phyloP scores from a whole-genome alignment of 345 rosid species.

The Brassica juncea region DNA sequence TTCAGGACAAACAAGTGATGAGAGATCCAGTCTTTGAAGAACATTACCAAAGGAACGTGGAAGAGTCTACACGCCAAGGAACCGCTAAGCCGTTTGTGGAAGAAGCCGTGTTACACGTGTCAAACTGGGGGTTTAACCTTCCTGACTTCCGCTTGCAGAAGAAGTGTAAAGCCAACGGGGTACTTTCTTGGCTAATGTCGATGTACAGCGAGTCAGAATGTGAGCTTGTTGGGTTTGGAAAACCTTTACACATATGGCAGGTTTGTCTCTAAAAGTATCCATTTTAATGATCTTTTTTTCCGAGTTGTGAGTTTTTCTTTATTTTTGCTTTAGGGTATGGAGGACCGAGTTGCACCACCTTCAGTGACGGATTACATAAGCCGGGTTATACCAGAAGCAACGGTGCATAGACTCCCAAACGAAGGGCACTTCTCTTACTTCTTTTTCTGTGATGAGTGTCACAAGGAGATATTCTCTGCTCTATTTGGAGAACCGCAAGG shows the following conservation, averaged over 20 bases:
- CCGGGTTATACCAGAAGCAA: slow-evolving; percentile 72
- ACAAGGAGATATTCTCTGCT: slow-evolving; percentile 63
- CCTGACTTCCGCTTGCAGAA: slow-evolving; percentile 68
- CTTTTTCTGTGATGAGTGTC: slow-evolving; percentile 81
- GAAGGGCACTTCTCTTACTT: slow-evolving; percentile 92
- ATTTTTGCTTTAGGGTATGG: slow-evolving; percentile 59
- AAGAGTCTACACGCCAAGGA: slow-evolving; percentile 90
- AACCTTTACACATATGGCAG: slow-evolving; percentile 96
- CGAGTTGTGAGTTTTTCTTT: slow-evolving; percentile 1
- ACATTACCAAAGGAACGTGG: slow-evolving; percentile 85
- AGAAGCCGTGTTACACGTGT: slow-evolving; percentile 72
- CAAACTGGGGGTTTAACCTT: slow-evolving; percentile 85
- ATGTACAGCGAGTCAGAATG: slow-evolving; percentile 77
- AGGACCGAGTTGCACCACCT: slow-evolving; percentile 68
- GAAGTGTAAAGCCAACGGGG: slow-evolving; percentile 61
- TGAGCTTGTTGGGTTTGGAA: slow-evolving; percentile 66
- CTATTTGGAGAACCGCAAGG: slow-evolving; percentile 74
- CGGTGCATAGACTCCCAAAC: slow-evolving; percentile 60
- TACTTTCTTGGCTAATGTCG: slow-evolving; percentile 80
- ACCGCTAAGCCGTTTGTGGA: slow-evolving; percentile 67
- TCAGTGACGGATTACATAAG: slow-evolving; percentile 64
- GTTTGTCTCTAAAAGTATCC: slow-evolving; percentile 45
- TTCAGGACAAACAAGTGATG: slow-evolving; percentile 68
- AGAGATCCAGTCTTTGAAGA: slow-evolving; percentile 63
- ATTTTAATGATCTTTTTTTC: slow-evolving; percentile 3